Conservation (phyloP, 2,329 filamentous ascomycete genomes). For the Fusarium sublunatum region DNA sequence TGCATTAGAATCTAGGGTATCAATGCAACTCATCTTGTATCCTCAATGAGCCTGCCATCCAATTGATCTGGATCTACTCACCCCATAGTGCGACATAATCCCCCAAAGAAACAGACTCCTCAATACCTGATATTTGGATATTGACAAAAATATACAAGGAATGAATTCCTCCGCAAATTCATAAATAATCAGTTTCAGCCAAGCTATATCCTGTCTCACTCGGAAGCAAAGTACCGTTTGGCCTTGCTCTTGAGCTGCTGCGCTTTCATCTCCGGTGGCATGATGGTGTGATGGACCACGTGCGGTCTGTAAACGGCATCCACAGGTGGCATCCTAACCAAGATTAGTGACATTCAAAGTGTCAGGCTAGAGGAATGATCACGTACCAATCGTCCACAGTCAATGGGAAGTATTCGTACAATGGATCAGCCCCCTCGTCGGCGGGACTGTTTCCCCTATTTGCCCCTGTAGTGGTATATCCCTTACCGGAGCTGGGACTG, state of each 20-base stretch:
- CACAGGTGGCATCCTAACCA: constrained; percentile 79
- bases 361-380: constrained; percentile 10
- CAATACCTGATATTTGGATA: not conserved
- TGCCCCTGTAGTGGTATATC: constrained; percentile 50
- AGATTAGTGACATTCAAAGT: constrained; percentile 27
- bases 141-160: constrained; percentile 32
- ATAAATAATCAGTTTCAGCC: constrained; percentile 37
- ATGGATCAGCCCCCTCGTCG: constrained; percentile 81
- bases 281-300: constrained; percentile 87
- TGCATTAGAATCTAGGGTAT: constrained; percentile 38
- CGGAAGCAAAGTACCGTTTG: constrained; percentile 78
- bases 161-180: constrained; percentile 31
- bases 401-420: constrained; percentile 96
- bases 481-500: constrained; percentile 62
- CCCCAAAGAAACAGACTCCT: constrained; percentile 21
- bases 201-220: constrained; percentile 51
- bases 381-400: constrained; percentile 85
- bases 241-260: constrained; percentile 73
- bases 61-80: constrained; percentile 13
- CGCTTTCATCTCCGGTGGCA: constrained; percentile 76
- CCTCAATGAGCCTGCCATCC: constrained; percentile 15
- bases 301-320: constrained; percentile 92
- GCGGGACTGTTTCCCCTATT: constrained; percentile 68
- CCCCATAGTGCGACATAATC: constrained; percentile 4
- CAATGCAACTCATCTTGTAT: constrained; percentile 25